Conservation (phyloP, 1,284 basidiomycete species). For the Cryptococcus sp. region DNA sequence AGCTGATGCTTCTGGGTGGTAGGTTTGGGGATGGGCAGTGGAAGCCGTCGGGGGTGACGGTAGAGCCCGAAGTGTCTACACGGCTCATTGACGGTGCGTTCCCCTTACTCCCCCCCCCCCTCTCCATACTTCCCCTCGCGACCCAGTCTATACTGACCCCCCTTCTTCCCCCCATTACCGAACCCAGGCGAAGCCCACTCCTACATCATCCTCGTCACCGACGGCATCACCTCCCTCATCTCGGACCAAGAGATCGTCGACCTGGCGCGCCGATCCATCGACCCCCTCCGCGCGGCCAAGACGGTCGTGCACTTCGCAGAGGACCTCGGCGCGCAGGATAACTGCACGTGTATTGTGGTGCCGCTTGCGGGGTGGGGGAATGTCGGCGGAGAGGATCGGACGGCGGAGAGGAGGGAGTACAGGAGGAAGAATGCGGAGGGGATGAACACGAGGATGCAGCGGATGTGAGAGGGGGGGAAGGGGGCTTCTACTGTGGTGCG, state of each 20-base stretch:
- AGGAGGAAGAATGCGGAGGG: constrained; percentile 63
- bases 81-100: constrained; percentile 68
- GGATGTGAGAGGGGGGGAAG: constrained; percentile 34
- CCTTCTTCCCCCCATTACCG: too few species aligned
- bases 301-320: constrained; percentile 83
- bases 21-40: constrained; percentile 88
- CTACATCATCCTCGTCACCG: constrained; percentile 76
- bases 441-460: constrained; percentile 48
- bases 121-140: background rate
- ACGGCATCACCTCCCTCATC: constrained; percentile 84
- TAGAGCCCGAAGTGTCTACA: constrained; percentile 86
- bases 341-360: constrained; percentile 86
- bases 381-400: constrained; percentile 67
- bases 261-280: constrained; percentile 67
- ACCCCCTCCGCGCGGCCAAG: constrained; percentile 76
- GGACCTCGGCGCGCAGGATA: constrained; percentile 86
- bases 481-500: background rate
- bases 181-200: constrained; percentile 68
- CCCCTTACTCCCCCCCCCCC: background rate
- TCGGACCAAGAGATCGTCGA: constrained; percentile 95
- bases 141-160: background rate
- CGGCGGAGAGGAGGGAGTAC: constrained; percentile 76
- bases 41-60: constrained; percentile 87
- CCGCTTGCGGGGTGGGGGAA: constrained; percentile 90
- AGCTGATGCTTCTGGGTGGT: background rate